Conservation (phyloP, 495 filamentous ascomycete species). For the Hypoxylon trugodes region DNA sequence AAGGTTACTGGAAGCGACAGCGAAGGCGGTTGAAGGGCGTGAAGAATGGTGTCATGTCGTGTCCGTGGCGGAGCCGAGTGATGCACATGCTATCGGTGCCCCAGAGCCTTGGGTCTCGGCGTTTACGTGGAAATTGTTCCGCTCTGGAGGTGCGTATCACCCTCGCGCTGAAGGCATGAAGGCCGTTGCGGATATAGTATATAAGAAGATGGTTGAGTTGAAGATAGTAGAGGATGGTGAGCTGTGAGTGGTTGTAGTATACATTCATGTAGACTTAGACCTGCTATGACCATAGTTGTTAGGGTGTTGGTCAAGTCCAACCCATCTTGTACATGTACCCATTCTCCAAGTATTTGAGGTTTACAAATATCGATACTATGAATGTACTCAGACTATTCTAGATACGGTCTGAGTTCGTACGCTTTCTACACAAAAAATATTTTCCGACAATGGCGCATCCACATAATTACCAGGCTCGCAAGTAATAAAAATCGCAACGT, state of each 20-base stretch:
- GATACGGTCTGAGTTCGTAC: no score
- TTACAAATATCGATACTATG: no score
- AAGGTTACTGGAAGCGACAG: conserved; percentile 44
- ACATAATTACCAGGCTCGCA: no score
- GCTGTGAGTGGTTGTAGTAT: conserved; percentile 10
- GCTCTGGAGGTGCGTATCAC: conserved; percentile 43
- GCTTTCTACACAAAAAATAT: no score
- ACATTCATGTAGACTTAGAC: background rate
- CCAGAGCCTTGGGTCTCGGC: conserved; percentile 50
- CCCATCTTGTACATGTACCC: no score
- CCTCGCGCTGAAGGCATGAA: conserved; percentile 48
- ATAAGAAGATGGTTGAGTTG: conserved; percentile 42
- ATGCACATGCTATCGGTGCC: conserved; percentile 48
- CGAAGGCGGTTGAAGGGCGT: conserved; percentile 40
- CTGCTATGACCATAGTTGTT: no score
- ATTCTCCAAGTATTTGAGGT: no score
- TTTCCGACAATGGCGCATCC: no score
- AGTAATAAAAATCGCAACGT: no score
- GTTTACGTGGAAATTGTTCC: conserved; percentile 43
- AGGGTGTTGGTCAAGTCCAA: no score
- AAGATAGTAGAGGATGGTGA: conserved; percentile 35
- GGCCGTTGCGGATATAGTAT: conserved; percentile 45
- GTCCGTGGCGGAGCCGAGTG: conserved; percentile 36
- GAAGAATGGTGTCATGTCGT: conserved; percentile 48
- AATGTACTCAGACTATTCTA: no score